These are phyloP conservation scores for Aphanomyces invadans DNA, from an alignment of 352 stramenopile genomes.

Conservation along the genomic window DNA sequence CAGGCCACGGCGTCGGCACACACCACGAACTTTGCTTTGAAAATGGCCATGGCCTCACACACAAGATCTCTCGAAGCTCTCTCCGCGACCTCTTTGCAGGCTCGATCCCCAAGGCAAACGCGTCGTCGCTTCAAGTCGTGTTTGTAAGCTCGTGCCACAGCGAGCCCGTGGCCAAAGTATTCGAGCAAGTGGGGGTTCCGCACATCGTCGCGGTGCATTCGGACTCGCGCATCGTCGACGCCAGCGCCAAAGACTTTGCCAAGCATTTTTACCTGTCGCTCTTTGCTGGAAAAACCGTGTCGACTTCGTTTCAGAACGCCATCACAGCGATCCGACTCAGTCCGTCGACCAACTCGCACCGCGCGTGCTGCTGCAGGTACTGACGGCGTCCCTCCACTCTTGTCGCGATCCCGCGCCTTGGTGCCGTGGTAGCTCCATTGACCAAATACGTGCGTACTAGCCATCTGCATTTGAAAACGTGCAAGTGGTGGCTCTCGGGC, in stretches of 20 bases:
- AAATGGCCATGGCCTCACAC: constrained; percentile 58
- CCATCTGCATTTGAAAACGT: constrained; percentile 63
- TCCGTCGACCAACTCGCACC: constrained; percentile 49
- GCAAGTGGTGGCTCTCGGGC: constrained; percentile 53
- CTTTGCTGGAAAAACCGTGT: constrained; percentile 62
- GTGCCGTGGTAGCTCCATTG: neutral
- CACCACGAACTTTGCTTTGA: constrained; percentile 65
- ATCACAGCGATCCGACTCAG: constrained; percentile 57
- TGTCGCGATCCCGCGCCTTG: neutral
- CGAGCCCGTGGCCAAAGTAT: constrained; percentile 79
- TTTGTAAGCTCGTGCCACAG: constrained; percentile 84
- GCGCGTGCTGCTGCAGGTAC: constrained; percentile 72
- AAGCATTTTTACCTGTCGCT: constrained; percentile 81
- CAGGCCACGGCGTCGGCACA: constrained; percentile 59
- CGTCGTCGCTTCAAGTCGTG: constrained; percentile 52
- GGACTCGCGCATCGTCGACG: constrained; percentile 67
- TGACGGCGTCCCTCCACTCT: too few relatives aligned
- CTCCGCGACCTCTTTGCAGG: constrained; percentile 61
- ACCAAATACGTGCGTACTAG: constrained; percentile 27
- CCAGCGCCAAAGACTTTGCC: constrained; percentile 68
- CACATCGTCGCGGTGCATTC: constrained; percentile 87
- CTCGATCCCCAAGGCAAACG: constrained; percentile 29
- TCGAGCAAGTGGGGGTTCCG: constrained; percentile 82
- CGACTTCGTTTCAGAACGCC: constrained; percentile 62
- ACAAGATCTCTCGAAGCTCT: constrained; percentile 60